phyloP scores from a whole-genome alignment of 2,329 filamentous ascomycete genomes.

The Diaporthe citrichinensis region DNA sequence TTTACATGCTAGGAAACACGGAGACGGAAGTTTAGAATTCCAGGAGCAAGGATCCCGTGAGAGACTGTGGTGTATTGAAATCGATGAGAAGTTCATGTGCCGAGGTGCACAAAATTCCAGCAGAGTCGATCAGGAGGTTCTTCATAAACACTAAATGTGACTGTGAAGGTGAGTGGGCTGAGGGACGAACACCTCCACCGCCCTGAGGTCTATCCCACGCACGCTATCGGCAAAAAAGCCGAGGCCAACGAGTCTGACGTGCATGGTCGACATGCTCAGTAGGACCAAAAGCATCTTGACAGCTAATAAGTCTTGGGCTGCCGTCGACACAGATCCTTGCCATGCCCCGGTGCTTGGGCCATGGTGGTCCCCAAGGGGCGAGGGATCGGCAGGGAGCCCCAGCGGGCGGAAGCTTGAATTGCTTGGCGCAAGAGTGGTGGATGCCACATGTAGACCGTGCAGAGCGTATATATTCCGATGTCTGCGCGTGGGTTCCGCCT shows the following conservation, averaged over 20 bases:
- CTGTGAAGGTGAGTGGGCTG: not conserved
- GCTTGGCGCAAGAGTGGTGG: conserved; percentile 15
- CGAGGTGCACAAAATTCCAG: not conserved
- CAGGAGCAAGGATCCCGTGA: not conserved
- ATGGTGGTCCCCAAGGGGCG: conserved; percentile 9
- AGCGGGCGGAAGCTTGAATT: conserved; percentile 13
- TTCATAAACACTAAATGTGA: not conserved
- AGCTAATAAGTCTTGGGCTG: not conserved
- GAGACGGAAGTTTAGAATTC: not conserved
- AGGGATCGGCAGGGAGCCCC: conserved; percentile 21
- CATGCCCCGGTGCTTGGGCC: conserved; percentile 6
- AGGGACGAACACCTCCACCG: not conserved
- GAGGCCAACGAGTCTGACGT: not conserved
- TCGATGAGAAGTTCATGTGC: not conserved
- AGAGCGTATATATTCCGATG: conserved; percentile 17
- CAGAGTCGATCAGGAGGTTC: not conserved
- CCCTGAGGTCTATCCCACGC: too few species aligned
- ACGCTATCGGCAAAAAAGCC: not conserved
- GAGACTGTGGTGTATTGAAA: too few species aligned
- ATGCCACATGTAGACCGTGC: conserved; percentile 20
- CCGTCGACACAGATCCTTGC: conserved; percentile 10
- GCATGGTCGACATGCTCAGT: not conserved
- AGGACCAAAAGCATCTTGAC: not conserved
- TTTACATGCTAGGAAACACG: not conserved
- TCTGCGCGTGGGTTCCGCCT: not conserved